Evolutionary conservation across 2,329 filamentous ascomycete genomes (phyloP).

Genomic region (Aspergillus persii): DNA sequence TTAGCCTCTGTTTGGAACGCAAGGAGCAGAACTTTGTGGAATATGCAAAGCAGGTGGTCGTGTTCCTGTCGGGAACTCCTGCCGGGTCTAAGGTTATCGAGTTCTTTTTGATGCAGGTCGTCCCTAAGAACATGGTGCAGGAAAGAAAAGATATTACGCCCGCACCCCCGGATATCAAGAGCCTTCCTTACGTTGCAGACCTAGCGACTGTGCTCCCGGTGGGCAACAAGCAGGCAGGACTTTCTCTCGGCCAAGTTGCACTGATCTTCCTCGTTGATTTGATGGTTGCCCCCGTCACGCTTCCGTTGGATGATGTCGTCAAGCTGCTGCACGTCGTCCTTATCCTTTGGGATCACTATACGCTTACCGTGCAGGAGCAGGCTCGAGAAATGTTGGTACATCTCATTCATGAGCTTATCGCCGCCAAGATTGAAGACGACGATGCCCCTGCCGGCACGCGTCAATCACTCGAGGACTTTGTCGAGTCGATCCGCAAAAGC

Average conservation of each 20-base stretch:
- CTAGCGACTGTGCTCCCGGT: slow-evolving; percentile 74
- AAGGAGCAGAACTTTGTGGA: slow-evolving; percentile 98
- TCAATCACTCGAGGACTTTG: slow-evolving; percentile 77
- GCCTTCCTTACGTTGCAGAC: slow-evolving; percentile 86
- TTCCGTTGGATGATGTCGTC: slow-evolving; percentile 76
- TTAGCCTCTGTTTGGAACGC: slow-evolving; percentile 85
- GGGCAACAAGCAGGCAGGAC: slow-evolving; percentile 85
- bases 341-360: slow-evolving; percentile 97
- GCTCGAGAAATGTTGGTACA: slow-evolving; percentile 97
- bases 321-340: slow-evolving; percentile 86
- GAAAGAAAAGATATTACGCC: slow-evolving; percentile 72
- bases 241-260: slow-evolving; percentile 89
- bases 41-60: slow-evolving; percentile 96
- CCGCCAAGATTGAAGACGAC: slow-evolving; percentile 73
- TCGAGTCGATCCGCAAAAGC: slow-evolving; percentile 81
- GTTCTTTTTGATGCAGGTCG: slow-evolving; percentile 86
- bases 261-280: slow-evolving; percentile 92
- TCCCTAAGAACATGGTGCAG: slow-evolving; percentile 94
- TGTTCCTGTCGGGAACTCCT: slow-evolving; percentile 84
- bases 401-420: slow-evolving; percentile 91
- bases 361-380: slow-evolving; percentile 89
- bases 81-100: slow-evolving; percentile 91
- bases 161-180: slow-evolving; percentile 64
- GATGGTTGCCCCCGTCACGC: slow-evolving; percentile 85
- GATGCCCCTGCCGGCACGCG: slow-evolving; percentile 65